Base-by-base conservation (phyloP, 225 moss, liverwort and hornwort genomes). In the Marchantia paleacea region DNA sequence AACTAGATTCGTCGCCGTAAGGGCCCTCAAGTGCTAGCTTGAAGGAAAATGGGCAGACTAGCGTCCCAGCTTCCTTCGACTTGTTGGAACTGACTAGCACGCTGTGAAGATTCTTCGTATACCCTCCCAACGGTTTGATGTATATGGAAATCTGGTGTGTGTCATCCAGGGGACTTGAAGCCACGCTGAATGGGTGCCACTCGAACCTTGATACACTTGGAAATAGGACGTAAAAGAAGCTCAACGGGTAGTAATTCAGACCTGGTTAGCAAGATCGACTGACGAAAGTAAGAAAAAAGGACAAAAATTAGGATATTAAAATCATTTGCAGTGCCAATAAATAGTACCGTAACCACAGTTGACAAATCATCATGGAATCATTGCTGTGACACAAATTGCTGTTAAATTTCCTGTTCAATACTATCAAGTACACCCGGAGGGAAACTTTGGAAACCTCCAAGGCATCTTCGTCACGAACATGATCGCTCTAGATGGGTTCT, bases 111-210 rank as follows among this genome's bases (percentile, higher is more conserved):
- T 53, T 14, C 12, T 69, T 79, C 26, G 79, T 79, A 19, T 18
- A 79, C 76, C 84, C 90, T 10, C 92, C 91, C 65, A 91, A 58
- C 29, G 92, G 89, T 83, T 92, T 91, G 88, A 92, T 88, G 64
- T 85, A 85, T 24, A 92, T 84, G 24, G 87, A 77, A 18, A 92
- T 79, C 16, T 84, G 76, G 68, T 84, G 78, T 57, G 83, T 80
- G 15, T 60, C 80, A 70, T 84, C 87, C 22, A 89, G 80, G 50
- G 90, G 85, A 80, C 88, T 92, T 67, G 92, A 92, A 26, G 88
- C 83, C 53, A 84, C 83, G 75, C 91, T 92, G 82, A 92, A 92
- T 52, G 91, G 90, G 54, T 92, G 92, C 91, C 92, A 92, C 82
- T 91, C 82, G 81, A 85, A 63, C 29, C 53, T 52, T 22, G 91